A percentile compares a stretch with the other conserved stretches of the same genome.
Evolutionary conservation across 139 green algal genomes (phyloP).

Genomic region (Coelastrella sp.): DNA sequence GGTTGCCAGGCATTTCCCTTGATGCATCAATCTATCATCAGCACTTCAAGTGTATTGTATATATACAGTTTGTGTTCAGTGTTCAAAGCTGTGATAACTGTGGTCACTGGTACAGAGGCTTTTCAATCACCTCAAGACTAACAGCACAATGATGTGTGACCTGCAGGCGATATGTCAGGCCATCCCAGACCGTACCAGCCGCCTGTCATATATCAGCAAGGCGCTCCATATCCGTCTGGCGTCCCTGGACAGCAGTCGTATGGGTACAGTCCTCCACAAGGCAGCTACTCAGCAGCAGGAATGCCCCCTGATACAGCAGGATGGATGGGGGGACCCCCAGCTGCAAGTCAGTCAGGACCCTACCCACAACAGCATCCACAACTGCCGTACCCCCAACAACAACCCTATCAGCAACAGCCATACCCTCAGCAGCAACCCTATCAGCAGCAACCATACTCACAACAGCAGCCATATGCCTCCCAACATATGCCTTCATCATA

Average conservation of each 20-base stretch:
- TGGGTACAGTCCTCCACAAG: neutral
- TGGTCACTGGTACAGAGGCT: no score
- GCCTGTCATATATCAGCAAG: constrained; percentile 39
- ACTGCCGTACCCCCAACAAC: constrained; percentile 24
- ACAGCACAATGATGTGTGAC: no score
- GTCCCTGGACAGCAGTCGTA: neutral
- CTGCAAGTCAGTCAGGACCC: constrained; percentile 4
- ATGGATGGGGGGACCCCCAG: constrained; percentile 27
- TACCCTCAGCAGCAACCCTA: constrained; percentile 26
- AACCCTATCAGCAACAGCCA: constrained; percentile 18
- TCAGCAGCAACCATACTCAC: neutral
- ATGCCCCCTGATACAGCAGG: neutral
- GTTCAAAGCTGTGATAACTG: no score
- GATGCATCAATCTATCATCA: no score
- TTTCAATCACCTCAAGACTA: no score
- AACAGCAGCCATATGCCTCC: no score
- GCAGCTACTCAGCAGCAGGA: neutral
- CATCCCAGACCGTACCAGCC: constrained; percentile 1
- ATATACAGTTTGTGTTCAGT: no score
- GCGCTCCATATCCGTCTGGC: neutral
- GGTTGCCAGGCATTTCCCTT: no score
- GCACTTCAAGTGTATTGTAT: no score
- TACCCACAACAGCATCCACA: constrained; percentile 27
- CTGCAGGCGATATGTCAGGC: constrained; percentile 18
- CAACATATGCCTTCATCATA: no score